Conservation (phyloP, 1,139 yeast species). For the Sugiyamaella xylanicola region DNA sequence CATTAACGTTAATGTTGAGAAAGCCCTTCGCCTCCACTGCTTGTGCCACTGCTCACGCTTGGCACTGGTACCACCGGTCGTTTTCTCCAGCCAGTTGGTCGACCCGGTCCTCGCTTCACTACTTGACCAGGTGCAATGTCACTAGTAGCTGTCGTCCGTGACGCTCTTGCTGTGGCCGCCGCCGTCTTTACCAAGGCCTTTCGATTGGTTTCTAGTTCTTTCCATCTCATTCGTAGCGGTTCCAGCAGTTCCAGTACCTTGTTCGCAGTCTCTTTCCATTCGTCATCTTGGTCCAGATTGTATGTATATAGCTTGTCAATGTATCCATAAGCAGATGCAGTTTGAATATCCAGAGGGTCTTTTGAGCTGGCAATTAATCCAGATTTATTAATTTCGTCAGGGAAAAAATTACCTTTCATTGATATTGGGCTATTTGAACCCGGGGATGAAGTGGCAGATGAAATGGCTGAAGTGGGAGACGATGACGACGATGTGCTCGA, state of each 20-base stretch:
- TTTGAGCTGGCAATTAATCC: slow-evolving; percentile 7
- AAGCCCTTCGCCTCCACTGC: slow-evolving; percentile 19
- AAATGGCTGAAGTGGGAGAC: slow-evolving; percentile 15
- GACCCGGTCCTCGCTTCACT: slow-evolving; percentile 17
- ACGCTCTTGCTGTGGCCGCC: slow-evolving; percentile 15
- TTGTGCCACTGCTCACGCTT: slow-evolving; percentile 13
- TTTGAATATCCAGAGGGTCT: slow-evolving; percentile 22
- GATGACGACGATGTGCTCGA: slow-evolving; percentile 12
- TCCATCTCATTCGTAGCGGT: slow-evolving; percentile 29
- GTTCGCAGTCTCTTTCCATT: slow-evolving; percentile 33
- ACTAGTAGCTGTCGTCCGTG: not conserved
- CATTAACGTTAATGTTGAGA: slow-evolving; percentile 1
- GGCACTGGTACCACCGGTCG: slow-evolving; percentile 9
- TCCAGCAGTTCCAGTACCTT: slow-evolving; percentile 25
- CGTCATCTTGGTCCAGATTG: slow-evolving; percentile 32
- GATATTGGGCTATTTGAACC: slow-evolving; percentile 20
- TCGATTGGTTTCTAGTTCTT: slow-evolving; percentile 27
- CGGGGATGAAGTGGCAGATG: slow-evolving; percentile 22
- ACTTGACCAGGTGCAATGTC: slow-evolving; percentile 4
- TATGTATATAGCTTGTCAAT: slow-evolving; percentile 26
- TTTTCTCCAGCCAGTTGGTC: slow-evolving; percentile 21
- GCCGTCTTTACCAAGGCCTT: slow-evolving; percentile 20
- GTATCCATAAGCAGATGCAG: slow-evolving; percentile 22
- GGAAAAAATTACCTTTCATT: not conserved
- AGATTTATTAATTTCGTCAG: slow-evolving; percentile 14